Base-by-base conservation (phyloP, 768 basidiomycete species). In the Strobilomyces confusus region DNA sequence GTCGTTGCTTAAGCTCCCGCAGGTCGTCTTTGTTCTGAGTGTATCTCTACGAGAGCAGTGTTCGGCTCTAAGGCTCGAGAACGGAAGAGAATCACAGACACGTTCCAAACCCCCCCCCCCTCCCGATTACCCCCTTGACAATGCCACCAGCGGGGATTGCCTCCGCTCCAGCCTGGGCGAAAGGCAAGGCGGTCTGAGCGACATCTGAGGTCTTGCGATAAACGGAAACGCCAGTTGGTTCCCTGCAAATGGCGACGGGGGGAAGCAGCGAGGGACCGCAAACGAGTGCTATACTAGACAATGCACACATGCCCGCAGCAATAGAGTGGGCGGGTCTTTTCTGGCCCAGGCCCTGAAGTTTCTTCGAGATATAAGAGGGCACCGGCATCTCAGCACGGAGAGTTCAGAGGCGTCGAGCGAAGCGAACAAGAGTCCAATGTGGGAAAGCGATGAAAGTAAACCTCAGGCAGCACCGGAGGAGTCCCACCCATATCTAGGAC, bases 241-340 rank as follows among this genome's bases (percentile, higher is more conserved):
- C 19, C 62, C 55, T 22, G 64, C 23, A 37, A 69, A 69, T 4
- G 19, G 63, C 7, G 19, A 67, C 63, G 36, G 48, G 66, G 42
- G 75, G 73, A n/a, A 86, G 73, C 29, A 83, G 80, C 4, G 73
- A 20, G 9, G 37, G 19, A 38, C 37, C 11, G 37, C 5, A 38
- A 38, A 38, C 37, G 37, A 38, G 37, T 38, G 37, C 37, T 19
- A 38, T 6, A n/a, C 20, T 22, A 20, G 20, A 40, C 38, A 38
- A 38, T 1, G n/a, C 37, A 19, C 9, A n/a, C 4, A 38, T 19
- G 37, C 37, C 37, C 19, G 19, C 19, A 19, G 37, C 37, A 3
- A 38, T n/a, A 19, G 37, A 19, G 37, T 38, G 37, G 11, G 19
- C 3, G 11, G 19, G 12, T 9, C 20, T 13, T 13, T 22, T 22